Base-by-base conservation (phyloP, 228 moss, liverwort and hornwort species). In the Sphagnum magellanicum region DNA sequence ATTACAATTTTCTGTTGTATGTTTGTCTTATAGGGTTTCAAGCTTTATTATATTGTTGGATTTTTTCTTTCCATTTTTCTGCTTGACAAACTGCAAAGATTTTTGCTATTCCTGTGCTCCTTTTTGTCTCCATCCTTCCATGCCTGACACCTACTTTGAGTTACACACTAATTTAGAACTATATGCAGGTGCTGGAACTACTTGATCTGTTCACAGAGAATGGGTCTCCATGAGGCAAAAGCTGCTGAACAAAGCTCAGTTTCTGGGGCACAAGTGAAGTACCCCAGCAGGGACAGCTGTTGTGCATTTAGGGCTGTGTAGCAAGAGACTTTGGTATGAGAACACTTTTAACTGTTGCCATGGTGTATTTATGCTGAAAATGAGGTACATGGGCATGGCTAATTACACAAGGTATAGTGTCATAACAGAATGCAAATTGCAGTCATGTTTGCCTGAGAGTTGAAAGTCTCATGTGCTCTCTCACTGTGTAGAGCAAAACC, bases 191-290 rank as follows among this genome's bases (percentile, higher is more conserved):
- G 61, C 83, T 97, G 73, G 84, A 97, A 88, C 74, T 97, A 6
- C 79, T 97, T 72, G 97, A 97, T 82, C 81, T 97, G 67, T 97
- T 97, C 74, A 82, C 86, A 72, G 93, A 89, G 67, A 91, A 88
- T 76, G 97, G 91, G n/a, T 79, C 91, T 48, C 93, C 89, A 6
- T 92, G 76, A 83, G 50, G 52, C 53, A 8, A 55, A 55, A 55
- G 55, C 8, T 61, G 3, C 8, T 47, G 49, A 10, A 6, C 9
- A 11, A 2, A 49, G 60, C 49, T 12, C 48, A 32, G 52, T 55
- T 50, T 46, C 9, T 16, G 47, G 47, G 48, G 5, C n/a, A 8
- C 48, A 47, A 16, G 7, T n/a, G n/a, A 66, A 15, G 51, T 68
- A 32, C 51, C 47, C 4, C 51, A 5, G 55, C 52, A 46, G 53